A percentile compares a stretch with the other conserved stretches of the same genome.
Conservation (phyloP, 257 asterid species). For the Solanum dulcamara region DNA sequence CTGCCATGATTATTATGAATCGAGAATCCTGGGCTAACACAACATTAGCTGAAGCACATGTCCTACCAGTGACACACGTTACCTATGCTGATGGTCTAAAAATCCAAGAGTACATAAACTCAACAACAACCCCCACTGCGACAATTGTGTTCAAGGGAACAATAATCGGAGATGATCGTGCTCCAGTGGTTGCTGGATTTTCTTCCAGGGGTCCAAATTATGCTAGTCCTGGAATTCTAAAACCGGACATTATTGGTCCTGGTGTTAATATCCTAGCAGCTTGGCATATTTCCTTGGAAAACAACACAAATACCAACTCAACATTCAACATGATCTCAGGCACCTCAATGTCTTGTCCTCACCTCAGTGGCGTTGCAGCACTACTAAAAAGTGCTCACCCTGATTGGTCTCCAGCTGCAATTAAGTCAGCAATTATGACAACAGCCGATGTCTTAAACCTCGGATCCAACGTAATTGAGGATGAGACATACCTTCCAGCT, state of each 20-base stretch:
- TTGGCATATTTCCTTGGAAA: slow-evolving; percentile 4
- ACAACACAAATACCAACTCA: neutral
- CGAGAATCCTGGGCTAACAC: neutral
- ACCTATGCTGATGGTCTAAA: slow-evolving; percentile 10
- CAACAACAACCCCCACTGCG: neutral
- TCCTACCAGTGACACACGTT: slow-evolving; percentile 13
- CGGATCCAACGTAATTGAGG: neutral
- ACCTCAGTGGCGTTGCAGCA: slow-evolving; percentile 25
- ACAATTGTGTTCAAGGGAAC: slow-evolving; percentile 22
- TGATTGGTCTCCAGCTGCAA: slow-evolving; percentile 27
- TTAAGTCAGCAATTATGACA: slow-evolving; percentile 30
- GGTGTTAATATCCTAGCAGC: slow-evolving; percentile 26
- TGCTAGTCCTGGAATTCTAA: slow-evolving; percentile 18
- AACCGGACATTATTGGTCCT: slow-evolving; percentile 27
- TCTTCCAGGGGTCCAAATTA: slow-evolving; percentile 30
- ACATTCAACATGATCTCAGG: slow-evolving; percentile 15
- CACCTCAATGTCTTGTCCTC: slow-evolving; percentile 35
- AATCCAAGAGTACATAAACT: slow-evolving; percentile 14
- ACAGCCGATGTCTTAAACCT: slow-evolving; percentile 4
- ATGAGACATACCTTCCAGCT: neutral
- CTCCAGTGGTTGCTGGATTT: slow-evolving; percentile 16
- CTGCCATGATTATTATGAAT: slow-evolving; percentile 26
- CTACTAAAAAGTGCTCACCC: slow-evolving; percentile 21
- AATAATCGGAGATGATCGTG: neutral
- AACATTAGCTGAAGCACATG: slow-evolving; percentile 6